Evolutionary conservation across 768 basidiomycete genomes (phyloP), one percentile per base, ranked within the genome.

Genomic region (Plicaturopsis crispa): DNA sequence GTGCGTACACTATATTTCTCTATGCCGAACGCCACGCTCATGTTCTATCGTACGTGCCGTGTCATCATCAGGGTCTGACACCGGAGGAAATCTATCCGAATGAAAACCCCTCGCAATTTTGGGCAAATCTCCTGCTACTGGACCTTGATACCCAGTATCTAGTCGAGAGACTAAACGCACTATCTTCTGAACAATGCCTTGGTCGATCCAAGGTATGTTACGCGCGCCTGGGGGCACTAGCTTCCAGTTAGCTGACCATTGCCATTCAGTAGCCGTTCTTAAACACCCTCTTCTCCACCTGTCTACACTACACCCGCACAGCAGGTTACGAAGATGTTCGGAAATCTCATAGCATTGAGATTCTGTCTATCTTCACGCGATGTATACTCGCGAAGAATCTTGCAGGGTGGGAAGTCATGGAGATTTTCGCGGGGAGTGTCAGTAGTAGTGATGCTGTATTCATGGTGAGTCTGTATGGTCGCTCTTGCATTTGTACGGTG

Each of bases 321-420:
- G 48, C 51, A 7, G 45, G 53, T 20, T 54, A 63, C 35, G 53
- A 61, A 14, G 56, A 63, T 35, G 54, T 51, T 36, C 66, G 61
- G 42, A 59, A 54, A 33, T 38, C 42, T 1, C 67, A 73, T 45
- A 72, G 79, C 3, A 44, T 81, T 12, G 66, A 73, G 46, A 76
- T 74, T 1, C 54, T 81, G 24, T 56, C 66, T 0, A 55, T 76
- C 11, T 22, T 75, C 3, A 49, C 72, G 16, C 66, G 70, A 7
- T 61, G 62, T 38, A 51, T 80, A 13, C 59, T 84, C 37, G 61
- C 60, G 24, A 83, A 83, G 57, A 70, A 72, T 38, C 53, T 75
- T 1, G 67, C 74, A 3, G 82, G 83, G 21, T 83, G 77, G 78
- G 82, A 84, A 49, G 67, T 76, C 5, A 84, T 84, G 80, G 73